Evolutionary conservation across 1,284 basidiomycete species (phyloP), one percentile per base, ranked within the genome.

Genomic region (Austroboletus niveus): DNA sequence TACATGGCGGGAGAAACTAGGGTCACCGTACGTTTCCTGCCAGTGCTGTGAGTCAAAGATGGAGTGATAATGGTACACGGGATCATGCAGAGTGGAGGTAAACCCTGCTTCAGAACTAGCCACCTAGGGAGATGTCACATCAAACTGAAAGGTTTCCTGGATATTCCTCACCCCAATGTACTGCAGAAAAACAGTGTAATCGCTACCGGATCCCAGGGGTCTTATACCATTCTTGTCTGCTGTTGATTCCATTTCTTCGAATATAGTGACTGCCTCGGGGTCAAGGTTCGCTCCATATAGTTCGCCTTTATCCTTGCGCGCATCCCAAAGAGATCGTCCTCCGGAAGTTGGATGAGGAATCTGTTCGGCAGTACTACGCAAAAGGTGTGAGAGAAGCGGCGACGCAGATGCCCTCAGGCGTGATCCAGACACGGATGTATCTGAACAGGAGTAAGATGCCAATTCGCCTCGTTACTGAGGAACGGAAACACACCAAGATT

Each of bases 51-150:
- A 80, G 67, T 93, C 91, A 64, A 84, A 93, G 57, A 90, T 77
- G 9, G 84, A 87, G 66, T 87, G 84, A 62, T 89, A 89, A 64
- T 89, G 88, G 62, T 89, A 89, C 4, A 84, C 81, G 2, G 89
- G 74, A 60, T 89, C 86, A 43, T 69, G 68, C 15, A 63, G 62
- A 17, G 76, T 75, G 6, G 62, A 61, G 2, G 64, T 60, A 57
- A 85, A 86, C 7, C 80, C 80, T 45, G 77, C 72, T 58, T 84
- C 72, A 39, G 74, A 66, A 55, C 80, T 80, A 22, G 83, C 74
- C 46, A 82, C 69, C 79, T 81, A 45, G 6, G 31, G 27, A 44
- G 29, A 41, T n/a, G 32, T 65, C 27, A 62, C 51, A 40, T 49
- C 34, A 36, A 56, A 47, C 36, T 20, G 17, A n/a, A 44, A 12